phyloP scores from a whole-genome alignment of 352 stramenopile genomes.

The Pythium utonaiense region DNA sequence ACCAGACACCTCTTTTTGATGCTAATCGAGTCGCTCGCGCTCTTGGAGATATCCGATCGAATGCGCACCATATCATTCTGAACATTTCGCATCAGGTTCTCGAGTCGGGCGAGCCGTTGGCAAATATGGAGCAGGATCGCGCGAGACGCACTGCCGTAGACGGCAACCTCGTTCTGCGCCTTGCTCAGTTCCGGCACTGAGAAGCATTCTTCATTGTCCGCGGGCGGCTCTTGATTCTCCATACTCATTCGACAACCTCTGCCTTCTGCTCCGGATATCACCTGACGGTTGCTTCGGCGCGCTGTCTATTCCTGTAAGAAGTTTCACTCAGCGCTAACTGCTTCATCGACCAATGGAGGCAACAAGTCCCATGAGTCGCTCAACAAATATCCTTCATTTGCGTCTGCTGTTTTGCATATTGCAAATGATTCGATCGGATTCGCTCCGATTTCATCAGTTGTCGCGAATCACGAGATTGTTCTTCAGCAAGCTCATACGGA shows the following conservation, averaged over 20 bases:
- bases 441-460: not conserved
- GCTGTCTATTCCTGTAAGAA: not conserved
- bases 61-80: slow-evolving; percentile 41
- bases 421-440: not conserved
- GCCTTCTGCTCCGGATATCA: not conserved
- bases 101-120: slow-evolving; percentile 49
- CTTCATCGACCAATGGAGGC: not conserved
- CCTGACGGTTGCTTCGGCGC: not conserved
- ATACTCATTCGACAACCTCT: not conserved
- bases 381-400: not conserved
- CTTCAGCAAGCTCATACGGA: slow-evolving; percentile 86
- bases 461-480: slow-evolving; percentile 82
- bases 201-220: slow-evolving; percentile 3
- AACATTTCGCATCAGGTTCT: slow-evolving; percentile 37
- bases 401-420: not conserved
- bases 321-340: not conserved
- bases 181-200: slow-evolving; percentile 29
- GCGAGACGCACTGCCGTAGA: slow-evolving; percentile 51
- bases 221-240: not conserved
- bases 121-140: slow-evolving; percentile 64
- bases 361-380: not conserved
- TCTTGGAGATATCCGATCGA: slow-evolving; percentile 33
- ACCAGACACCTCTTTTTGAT: slow-evolving; percentile 43
- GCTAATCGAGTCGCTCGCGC: slow-evolving; percentile 25
- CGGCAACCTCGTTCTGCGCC: slow-evolving; percentile 47